Percentiles rank a stretch among this genome's conserved stretches.
Conservation (phyloP, 345 rosid species). For the Theobroma cacao region DNA sequence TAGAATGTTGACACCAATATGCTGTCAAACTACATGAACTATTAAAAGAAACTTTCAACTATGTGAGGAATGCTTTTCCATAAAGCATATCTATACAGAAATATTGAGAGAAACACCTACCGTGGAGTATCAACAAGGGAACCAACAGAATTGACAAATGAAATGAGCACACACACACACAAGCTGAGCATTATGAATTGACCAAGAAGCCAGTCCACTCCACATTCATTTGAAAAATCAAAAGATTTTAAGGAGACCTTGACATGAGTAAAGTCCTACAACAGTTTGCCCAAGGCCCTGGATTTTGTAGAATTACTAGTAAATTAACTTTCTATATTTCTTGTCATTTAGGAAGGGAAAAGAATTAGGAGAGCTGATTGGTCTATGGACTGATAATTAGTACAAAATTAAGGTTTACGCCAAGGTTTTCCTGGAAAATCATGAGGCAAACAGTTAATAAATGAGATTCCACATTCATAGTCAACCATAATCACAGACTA, state of each 20-base stretch:
- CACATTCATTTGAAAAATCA: not conserved
- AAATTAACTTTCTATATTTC: not conserved
- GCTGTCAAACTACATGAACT: not conserved
- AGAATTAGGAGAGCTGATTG: not conserved
- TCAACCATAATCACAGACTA: slow-evolving; percentile 1
- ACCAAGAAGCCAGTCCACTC: not conserved
- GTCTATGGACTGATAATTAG: not conserved
- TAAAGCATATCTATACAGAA: not conserved
- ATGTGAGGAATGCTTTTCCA: not conserved
- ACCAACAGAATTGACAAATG: not conserved
- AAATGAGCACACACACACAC: not conserved
- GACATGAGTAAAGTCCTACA: not conserved
- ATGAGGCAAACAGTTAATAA: not conserved
- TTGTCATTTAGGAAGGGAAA: not conserved
- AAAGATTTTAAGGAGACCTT: not conserved
- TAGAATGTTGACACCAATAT: not conserved
- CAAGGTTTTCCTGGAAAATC: not conserved
- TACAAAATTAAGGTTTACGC: not conserved
- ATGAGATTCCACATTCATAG: slow-evolving; percentile 1
- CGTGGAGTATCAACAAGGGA: not conserved
- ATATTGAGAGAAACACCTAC: not conserved
- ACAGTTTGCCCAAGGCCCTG: not conserved
- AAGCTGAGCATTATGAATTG: not conserved
- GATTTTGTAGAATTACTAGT: not conserved
- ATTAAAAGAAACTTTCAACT: not conserved